Evolutionary conservation across 2,329 filamentous ascomycete genomes (phyloP).

Genomic region (Achaetomium macrosporum): DNA sequence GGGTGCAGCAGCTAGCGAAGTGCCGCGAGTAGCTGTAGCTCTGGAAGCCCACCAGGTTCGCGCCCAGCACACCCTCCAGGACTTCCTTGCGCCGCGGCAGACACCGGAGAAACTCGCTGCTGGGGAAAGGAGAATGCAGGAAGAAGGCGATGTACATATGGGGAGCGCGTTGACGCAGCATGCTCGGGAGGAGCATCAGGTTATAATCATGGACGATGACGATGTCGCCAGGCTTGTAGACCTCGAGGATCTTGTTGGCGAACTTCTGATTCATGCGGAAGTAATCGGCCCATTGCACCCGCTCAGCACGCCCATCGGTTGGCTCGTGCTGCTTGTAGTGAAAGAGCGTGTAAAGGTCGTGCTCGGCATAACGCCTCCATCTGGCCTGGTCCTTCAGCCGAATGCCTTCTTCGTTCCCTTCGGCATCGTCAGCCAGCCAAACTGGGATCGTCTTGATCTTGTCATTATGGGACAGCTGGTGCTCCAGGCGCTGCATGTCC

Average conservation of each 20-base stretch:
- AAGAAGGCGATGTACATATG: slow-evolving; percentile 95
- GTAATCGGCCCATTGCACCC: slow-evolving; percentile 86
- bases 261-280: slow-evolving; percentile 90
- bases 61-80: slow-evolving; percentile 79
- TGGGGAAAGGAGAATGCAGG: slow-evolving; percentile 89
- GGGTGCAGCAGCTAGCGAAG: slow-evolving; percentile 89
- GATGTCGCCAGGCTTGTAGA: slow-evolving; percentile 89
- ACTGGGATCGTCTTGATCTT: slow-evolving; percentile 78
- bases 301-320: slow-evolving; percentile 74
- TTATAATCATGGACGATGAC: slow-evolving; percentile 94
- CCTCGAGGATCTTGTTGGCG: slow-evolving; percentile 78
- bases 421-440: slow-evolving; percentile 76
- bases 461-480: slow-evolving; percentile 64
- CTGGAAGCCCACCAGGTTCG: slow-evolving; percentile 93
- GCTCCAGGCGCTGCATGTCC: slow-evolving; percentile 68
- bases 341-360: slow-evolving; percentile 86
- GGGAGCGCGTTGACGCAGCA: slow-evolving; percentile 78
- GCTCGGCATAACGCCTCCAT: slow-evolving; percentile 87
- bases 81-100: slow-evolving; percentile 84
- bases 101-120: slow-evolving; percentile 90
- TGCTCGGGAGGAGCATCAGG: slow-evolving; percentile 79
- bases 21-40: slow-evolving; percentile 93
- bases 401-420: slow-evolving; percentile 61
- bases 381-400: slow-evolving; percentile 73
- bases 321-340: slow-evolving; percentile 96